Percentiles rank a stretch among this genome's conserved stretches.
Conservation (phyloP, 768 basidiomycete species). For the Austroboletus festivus region DNA sequence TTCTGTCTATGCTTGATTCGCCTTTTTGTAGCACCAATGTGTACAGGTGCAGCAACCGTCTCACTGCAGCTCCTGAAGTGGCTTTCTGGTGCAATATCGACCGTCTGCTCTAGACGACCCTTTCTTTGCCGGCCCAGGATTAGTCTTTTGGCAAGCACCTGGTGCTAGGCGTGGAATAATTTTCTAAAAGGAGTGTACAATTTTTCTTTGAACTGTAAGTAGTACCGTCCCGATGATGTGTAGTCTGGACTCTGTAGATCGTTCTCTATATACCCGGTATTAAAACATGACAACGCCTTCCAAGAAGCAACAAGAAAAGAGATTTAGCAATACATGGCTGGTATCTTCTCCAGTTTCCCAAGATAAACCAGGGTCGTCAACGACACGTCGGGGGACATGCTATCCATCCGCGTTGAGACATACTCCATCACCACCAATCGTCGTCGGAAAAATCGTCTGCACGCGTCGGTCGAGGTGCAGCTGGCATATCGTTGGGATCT, state of each 20-base stretch:
- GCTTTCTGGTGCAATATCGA: conserved; percentile 28
- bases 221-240: no score
- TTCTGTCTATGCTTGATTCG: neutral
- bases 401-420: no score
- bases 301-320: no score
- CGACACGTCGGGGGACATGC: no score
- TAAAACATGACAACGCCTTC: no score
- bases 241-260: no score
- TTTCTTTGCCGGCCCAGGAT: conserved; percentile 7
- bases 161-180: conserved; percentile 7
- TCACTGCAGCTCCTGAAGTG: conserved; percentile 34
- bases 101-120: conserved; percentile 3
- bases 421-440: no score
- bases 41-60: conserved; percentile 31
- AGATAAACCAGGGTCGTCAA: no score
- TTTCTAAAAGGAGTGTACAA: neutral
- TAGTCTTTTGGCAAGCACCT: neutral
- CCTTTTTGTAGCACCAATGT: conserved; percentile 23
- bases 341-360: no score
- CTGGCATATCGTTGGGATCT: conserved; percentile 11
- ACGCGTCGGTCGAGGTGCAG: conserved; percentile 4
- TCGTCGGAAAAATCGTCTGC: conserved; percentile 28
- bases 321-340: no score
- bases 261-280: no score
- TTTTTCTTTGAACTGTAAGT: no score